Evolutionary conservation across 345 rosid genomes (phyloP), one percentile per base, ranked within the genome.

Genomic region (Euclidium syriacum): DNA sequence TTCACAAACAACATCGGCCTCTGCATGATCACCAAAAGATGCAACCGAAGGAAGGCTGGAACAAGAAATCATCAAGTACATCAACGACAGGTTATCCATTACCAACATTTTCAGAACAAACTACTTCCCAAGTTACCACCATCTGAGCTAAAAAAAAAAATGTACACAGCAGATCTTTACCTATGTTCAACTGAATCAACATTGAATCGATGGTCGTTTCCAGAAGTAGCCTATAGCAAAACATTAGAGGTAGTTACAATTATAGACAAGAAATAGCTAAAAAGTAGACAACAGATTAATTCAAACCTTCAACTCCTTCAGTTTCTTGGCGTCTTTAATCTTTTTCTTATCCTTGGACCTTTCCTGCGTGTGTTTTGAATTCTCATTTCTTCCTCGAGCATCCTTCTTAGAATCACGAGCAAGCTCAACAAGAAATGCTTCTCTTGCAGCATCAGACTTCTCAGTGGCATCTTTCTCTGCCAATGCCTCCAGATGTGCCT

Each of bases 371-470:
- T 81, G 84, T 75, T 73, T 84, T 8, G 74, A 63, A 70, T 49
- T 74, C 68, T 84, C 86, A 55, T 58, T 80, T 68, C 87, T 83
- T 70, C 90, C 85, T 51, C 61, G 84, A 52, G 70, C 50, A 68
- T 63, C 82, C 75, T 85, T 87, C 74, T 83, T 80, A 63, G 96
- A 81, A 78, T 94, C 97, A 73, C 75, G 90, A 7, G 90, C 99
- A 20, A 90, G 97, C 80, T 94, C 99, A 2, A 84, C 92, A 58
- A 94, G 82, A 68, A 94, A 81, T 40, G 99, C 97, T 74, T 94
- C 95, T 56, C 95, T 77, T n/a, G 90, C 99, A 70, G 99, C 99
- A 78, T 94, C 95, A 73, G 99, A 84, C 80, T 84, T 90, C 81
- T 90, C 95, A 29, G 83, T 90, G 54, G 96, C 99, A 81, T 87